Percentiles rank a stretch among this genome's conserved stretches.
phyloP scores from a whole-genome alignment of 148 eudicot species.

The Bassia scoparia region DNA sequence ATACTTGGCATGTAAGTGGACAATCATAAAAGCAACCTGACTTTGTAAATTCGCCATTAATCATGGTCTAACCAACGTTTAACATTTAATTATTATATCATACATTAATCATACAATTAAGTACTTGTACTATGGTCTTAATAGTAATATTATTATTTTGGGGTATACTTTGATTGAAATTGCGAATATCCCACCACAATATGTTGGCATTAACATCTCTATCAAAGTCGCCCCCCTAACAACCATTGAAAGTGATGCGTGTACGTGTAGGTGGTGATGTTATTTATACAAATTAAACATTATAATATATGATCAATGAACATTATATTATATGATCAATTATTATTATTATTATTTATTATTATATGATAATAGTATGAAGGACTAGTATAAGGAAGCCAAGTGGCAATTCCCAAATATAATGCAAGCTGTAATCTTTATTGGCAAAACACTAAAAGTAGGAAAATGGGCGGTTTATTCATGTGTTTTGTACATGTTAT shows the following conservation, averaged over 20 bases:
- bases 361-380: neutral
- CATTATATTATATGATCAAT: neutral
- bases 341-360: neutral
- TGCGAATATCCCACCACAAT: conserved; percentile 18
- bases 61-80: neutral
- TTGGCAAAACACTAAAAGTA: conserved; percentile 14
- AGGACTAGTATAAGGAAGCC: conserved; percentile 5
- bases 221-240: conserved; percentile 18
- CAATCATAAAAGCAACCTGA: conserved; percentile 2
- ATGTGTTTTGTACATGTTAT: conserved; percentile 23
- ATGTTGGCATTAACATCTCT: conserved; percentile 6
- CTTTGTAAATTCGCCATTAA: neutral
- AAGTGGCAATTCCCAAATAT: conserved; percentile 1
- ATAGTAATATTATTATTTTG: neutral
- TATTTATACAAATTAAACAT: too few relatives aligned
- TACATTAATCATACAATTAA: neutral
- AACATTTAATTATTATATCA: neutral
- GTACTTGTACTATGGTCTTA: neutral
- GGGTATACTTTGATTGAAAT: conserved; percentile 1
- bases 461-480: conserved; percentile 4
- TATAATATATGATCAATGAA: too few relatives aligned
- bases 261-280: too few relatives aligned
- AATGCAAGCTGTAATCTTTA: conserved; percentile 12
- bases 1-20: neutral
- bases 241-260: conserved; percentile 21